A percentile compares a stretch with the other conserved stretches of the same genome.
phyloP scores from a whole-genome alignment of 2,329 filamentous ascomycete genomes.

The Exophiala sp. region DNA sequence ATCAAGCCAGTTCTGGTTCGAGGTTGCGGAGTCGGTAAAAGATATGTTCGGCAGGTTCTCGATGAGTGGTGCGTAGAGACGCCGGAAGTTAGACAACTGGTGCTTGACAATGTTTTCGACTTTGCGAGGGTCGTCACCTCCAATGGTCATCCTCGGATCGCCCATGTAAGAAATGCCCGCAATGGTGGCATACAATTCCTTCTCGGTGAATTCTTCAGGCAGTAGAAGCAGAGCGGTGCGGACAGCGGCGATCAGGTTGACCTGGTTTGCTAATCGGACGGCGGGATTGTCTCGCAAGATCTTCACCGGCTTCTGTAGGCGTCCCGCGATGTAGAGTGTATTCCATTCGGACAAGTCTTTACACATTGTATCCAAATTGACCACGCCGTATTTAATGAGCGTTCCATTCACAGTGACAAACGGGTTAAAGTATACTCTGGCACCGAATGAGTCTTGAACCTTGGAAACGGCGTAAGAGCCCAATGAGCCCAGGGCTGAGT shows the following conservation, averaged over 20 bases:
- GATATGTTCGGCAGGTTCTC: slow-evolving; percentile 83
- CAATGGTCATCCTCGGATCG: slow-evolving; percentile 90
- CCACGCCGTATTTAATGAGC: slow-evolving; percentile 96
- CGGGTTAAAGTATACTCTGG: slow-evolving; percentile 96
- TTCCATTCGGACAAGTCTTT: slow-evolving; percentile 86
- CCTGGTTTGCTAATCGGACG: slow-evolving; percentile 90
- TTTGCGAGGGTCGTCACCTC: slow-evolving; percentile 87
- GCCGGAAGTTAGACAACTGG: slow-evolving; percentile 86
- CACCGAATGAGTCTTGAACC: slow-evolving; percentile 83
- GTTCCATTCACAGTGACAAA: slow-evolving; percentile 93
- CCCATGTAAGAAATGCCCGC: slow-evolving; percentile 90
- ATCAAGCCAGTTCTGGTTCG: slow-evolving; percentile 59
- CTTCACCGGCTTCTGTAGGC: slow-evolving; percentile 95
- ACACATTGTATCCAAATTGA: slow-evolving; percentile 86
- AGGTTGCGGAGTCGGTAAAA: slow-evolving; percentile 65
- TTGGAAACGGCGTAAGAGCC: slow-evolving; percentile 81
- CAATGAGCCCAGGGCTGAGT: slow-evolving; percentile 77
- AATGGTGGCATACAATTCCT: slow-evolving; percentile 84
- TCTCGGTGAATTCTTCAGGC: slow-evolving; percentile 78
- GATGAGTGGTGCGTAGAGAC: slow-evolving; percentile 84
- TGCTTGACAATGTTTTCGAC: slow-evolving; percentile 90
- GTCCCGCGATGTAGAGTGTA: slow-evolving; percentile 91
- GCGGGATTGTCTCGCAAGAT: slow-evolving; percentile 91
- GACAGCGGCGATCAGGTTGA: slow-evolving; percentile 88
- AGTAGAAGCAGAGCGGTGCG: slow-evolving; percentile 85